Evolutionary conservation across 805 yeast genomes (phyloP).

Genomic region (Nakazawaea sp.): DNA sequence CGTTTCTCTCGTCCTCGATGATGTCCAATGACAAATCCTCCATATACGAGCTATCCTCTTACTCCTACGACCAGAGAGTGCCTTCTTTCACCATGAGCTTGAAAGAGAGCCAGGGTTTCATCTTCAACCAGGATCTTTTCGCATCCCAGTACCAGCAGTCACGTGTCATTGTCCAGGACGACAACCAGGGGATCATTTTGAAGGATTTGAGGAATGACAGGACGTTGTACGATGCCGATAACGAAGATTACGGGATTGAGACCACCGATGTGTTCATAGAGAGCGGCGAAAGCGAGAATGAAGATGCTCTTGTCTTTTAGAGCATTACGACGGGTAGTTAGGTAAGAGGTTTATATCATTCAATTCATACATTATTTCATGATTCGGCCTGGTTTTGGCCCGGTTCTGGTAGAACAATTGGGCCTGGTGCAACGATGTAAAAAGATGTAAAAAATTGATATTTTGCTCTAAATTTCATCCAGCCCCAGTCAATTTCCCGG

Average conservation of each 20-base stretch:
- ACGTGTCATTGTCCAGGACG: constrained; percentile 30
- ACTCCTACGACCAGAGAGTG: constrained; percentile 18
- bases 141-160: constrained; percentile 65
- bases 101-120: constrained; percentile 64
- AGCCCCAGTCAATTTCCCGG: no score
- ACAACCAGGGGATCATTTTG: constrained; percentile 16
- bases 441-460: no score
- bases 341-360: background rate
- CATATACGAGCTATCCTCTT: constrained; percentile 38
- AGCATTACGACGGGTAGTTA: background rate
- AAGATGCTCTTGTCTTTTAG: constrained; percentile 1
- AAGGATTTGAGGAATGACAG: constrained; percentile 7
- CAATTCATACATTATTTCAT: no score
- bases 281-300: constrained; percentile 8
- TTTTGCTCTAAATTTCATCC: no score
- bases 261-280: constrained; percentile 10
- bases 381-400: no score
- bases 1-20: constrained; percentile 54
- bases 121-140: constrained; percentile 72
- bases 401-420: no score
- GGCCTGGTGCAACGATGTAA: no score
- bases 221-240: background rate
- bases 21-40: constrained; percentile 46
- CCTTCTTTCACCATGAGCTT: constrained; percentile 38
- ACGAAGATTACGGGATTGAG: constrained; percentile 9